Percentiles rank a stretch among this genome's conserved stretches.
phyloP scores from a whole-genome alignment of 2,329 filamentous ascomycete genomes.

The Rutstroemia sp. region DNA sequence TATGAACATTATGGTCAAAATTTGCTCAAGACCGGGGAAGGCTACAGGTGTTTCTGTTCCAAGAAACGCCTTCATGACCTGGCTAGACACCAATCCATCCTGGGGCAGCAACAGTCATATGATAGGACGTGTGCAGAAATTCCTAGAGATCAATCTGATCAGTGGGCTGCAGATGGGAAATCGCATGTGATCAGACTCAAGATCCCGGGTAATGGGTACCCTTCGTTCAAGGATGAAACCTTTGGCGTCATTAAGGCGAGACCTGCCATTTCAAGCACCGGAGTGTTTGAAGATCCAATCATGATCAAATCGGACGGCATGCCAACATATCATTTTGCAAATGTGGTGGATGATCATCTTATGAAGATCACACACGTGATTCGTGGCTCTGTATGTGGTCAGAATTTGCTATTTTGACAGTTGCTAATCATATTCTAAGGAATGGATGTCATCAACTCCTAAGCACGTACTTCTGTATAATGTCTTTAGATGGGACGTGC shows the following conservation, averaged over 20 bases:
- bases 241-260: slow-evolving; percentile 8
- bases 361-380: slow-evolving; percentile 98
- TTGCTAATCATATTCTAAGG: slow-evolving; percentile 37
- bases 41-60: slow-evolving; percentile 91
- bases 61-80: slow-evolving; percentile 61
- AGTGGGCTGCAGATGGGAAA: slow-evolving; percentile 62
- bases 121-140: slow-evolving; percentile 69
- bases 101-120: slow-evolving; percentile 53
- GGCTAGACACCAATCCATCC: slow-evolving; percentile 53
- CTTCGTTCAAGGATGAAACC: slow-evolving; percentile 23
- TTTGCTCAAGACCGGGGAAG: slow-evolving; percentile 63
- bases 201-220: slow-evolving; percentile 49
- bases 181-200: slow-evolving; percentile 71
- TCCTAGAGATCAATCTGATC: slow-evolving; percentile 57
- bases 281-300: slow-evolving; percentile 71
- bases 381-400: slow-evolving; percentile 60
- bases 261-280: slow-evolving; percentile 33
- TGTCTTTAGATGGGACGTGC: slow-evolving; percentile 69
- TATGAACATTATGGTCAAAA: slow-evolving; percentile 66
- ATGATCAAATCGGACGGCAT: slow-evolving; percentile 86
- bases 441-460: slow-evolving; percentile 95
- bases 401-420: neutral
- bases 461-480: slow-evolving; percentile 69
- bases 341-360: slow-evolving; percentile 90
- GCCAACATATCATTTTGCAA: slow-evolving; percentile 95